Conservation (phyloP, 192 early-diverging fungal genomes). For the Coemansia sp. region DNA sequence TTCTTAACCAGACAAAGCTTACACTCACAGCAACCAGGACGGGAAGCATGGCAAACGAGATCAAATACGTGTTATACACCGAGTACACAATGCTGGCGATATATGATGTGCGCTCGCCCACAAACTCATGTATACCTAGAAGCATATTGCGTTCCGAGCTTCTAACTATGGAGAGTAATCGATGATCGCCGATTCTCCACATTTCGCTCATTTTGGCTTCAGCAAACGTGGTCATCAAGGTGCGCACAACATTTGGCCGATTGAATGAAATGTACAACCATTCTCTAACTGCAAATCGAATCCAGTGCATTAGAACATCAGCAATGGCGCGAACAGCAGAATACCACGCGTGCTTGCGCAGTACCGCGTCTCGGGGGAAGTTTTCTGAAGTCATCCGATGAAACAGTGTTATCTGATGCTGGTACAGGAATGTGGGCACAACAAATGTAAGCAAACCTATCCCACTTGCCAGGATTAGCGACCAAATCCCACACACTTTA, state of each 20-base stretch:
- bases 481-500: conserved; percentile 12
- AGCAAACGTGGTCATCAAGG: conserved; percentile 18
- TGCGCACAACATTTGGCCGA: conserved; percentile 15
- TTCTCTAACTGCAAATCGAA: conserved; percentile 9
- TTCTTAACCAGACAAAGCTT: neutral
- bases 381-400: neutral
- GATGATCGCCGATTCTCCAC: conserved; percentile 8
- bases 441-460: conserved; percentile 17
- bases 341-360: neutral
- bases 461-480: conserved; percentile 5
- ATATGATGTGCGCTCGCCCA: neutral
- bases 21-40: neutral
- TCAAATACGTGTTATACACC: conserved; percentile 14
- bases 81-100: conserved; percentile 8
- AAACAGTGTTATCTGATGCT: conserved; percentile 8
- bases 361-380: neutral
- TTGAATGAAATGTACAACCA: conserved; percentile 18
- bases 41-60: conserved; percentile 15
- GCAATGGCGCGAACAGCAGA: neutral
- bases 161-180: conserved; percentile 8
- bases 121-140: conserved; percentile 19
- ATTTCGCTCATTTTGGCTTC: conserved; percentile 22
- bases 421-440: conserved; percentile 14
- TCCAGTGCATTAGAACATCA: conserved; percentile 15
- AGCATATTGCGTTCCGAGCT: conserved; percentile 19